Evolutionary conservation across 2,329 filamentous ascomycete genomes (phyloP), one percentile per base, ranked within the genome.

Genomic region (Alternaria sp.): DNA sequence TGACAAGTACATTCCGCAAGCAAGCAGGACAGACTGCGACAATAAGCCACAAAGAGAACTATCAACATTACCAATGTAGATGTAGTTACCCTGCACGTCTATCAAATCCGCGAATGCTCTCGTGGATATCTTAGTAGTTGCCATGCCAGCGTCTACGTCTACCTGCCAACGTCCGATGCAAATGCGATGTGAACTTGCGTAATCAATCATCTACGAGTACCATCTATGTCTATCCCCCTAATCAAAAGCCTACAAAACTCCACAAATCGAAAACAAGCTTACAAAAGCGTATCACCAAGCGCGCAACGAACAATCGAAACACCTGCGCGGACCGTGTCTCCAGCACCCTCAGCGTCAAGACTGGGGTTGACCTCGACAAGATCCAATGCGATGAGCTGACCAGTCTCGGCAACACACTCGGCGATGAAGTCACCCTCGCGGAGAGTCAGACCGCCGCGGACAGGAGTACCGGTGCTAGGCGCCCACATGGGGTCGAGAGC

Each of bases 401-500:
- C 87, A 4, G 86, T 84, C 69, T 81, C 79, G 24, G 85, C 85
- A 18, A 89, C 82, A 51, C 82, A 84, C 75, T 88, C 95, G 72
- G 93, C 96, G 79, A 99, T 98, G 81, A 92, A 99, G 79, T 98
- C 95, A 41, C 95, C 95, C 82, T 99, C 95, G 57, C 95, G 88
- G 71, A 99, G 85, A 4, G 95, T 99, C 77, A 99, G 81, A 0
- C 95, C 95, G 42, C 95, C 95, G 73, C 95, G 87, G 32, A 99
- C 95, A 0, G 95, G 93, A 4, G 95, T 98, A 18, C 95, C 95
- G 0, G 95, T 99, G 79, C 92, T 95, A 24, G 95, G 95, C 39
- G 95, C 95, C 91, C 93, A 97, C 86, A 93, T 90, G 28, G 95
- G 95, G 79, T 99, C 95, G 61, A 98, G 86, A 24, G 94, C 95